phyloP scores from a whole-genome alignment of 495 filamentous ascomycete genomes.

The Rostrohypoxylon terebratum region DNA sequence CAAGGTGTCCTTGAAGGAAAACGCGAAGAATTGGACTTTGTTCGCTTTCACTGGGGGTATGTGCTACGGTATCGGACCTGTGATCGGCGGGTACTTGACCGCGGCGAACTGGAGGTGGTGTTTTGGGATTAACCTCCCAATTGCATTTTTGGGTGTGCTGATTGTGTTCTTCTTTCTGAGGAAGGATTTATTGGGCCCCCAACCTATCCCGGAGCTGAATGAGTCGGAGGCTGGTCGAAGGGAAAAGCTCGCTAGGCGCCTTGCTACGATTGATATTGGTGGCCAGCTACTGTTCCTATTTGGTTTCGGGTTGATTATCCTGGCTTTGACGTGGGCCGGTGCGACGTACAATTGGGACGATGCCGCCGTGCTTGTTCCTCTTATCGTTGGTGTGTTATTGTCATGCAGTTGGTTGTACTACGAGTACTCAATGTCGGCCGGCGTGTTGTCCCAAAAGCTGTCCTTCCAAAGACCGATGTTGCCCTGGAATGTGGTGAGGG shows the following conservation, averaged over 20 bases:
- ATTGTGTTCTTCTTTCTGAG: conserved; percentile 58
- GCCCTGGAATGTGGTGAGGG: conserved; percentile 62
- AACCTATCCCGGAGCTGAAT: conserved; percentile 49
- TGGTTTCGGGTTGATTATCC: conserved; percentile 67
- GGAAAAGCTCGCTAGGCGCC: conserved; percentile 48
- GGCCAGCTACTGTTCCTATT: conserved; percentile 69
- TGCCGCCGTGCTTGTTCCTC: conserved; percentile 62
- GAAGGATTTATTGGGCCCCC: conserved; percentile 53
- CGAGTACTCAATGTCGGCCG: conserved; percentile 67
- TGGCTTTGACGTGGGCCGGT: conserved; percentile 71
- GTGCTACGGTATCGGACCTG: conserved; percentile 66
- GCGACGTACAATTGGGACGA: conserved; percentile 65
- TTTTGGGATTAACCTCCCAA: conserved; percentile 68
- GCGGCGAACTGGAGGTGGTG: conserved; percentile 67
- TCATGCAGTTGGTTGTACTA: conserved; percentile 62
- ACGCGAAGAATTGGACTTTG: conserved; percentile 67
- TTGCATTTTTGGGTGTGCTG: conserved; percentile 55
- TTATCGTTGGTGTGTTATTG: conserved; percentile 63
- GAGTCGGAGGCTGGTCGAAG: conserved; percentile 29
- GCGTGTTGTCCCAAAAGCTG: conserved; percentile 53
- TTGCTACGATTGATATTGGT: conserved; percentile 65
- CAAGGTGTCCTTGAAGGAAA: conserved; percentile 66
- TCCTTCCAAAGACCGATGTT: conserved; percentile 68
- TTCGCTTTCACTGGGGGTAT: conserved; percentile 65
- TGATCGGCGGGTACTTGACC: conserved; percentile 60